Base-by-base conservation (phyloP, 176 grass and related monocot genomes). In the Bolboschoenus planiculmis region DNA sequence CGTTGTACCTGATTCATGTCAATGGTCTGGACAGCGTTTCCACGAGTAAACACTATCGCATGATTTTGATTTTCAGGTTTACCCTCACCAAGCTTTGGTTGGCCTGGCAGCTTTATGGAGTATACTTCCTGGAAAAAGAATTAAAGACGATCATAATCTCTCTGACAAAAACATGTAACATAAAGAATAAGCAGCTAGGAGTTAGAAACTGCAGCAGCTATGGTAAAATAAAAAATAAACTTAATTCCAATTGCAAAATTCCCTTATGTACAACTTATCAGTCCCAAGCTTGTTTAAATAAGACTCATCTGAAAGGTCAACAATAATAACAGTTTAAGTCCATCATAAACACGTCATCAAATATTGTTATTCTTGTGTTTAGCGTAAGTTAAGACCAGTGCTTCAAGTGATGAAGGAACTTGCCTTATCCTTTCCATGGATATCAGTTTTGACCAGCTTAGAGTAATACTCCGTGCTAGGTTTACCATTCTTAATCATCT, bases 41-140 rank as follows among this genome's bases (percentile, higher is more conserved):
- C 94, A 36, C 94, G 91, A 33, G 94, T 97, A 76, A 97, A 97
- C 73, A 97, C 80, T 85, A 97, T 79, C 15, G 94, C 91, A 94
- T 97, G 94, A 77, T 97, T 97, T 86, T 97, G 94, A 59, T 97
- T 97, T 90, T 97, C 94, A 9, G 94, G 94, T 78, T 97, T 97
- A 31, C 94, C 94, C 83, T 94, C 91, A 30, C 94, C 91, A 78
- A 94, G 87, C 78, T 97, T 97, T 57, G 92, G 92, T 87, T 97
- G 88, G 60, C 94, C 94, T 83, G 94, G 91, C 64, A 97, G 84
- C 80, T 97, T 97, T 50, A 94, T 86, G 11, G 88, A 97, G 87
- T 97, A 97, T 80, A 97, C 94, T 74, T 94, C 90, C 94, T 97
- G 26, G 81, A 26, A 85, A 56, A 5, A 70, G 15, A 21, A 57